Conservation (phyloP, 129 eudicot genomes). For the Chrysanthemum seticuspe region DNA sequence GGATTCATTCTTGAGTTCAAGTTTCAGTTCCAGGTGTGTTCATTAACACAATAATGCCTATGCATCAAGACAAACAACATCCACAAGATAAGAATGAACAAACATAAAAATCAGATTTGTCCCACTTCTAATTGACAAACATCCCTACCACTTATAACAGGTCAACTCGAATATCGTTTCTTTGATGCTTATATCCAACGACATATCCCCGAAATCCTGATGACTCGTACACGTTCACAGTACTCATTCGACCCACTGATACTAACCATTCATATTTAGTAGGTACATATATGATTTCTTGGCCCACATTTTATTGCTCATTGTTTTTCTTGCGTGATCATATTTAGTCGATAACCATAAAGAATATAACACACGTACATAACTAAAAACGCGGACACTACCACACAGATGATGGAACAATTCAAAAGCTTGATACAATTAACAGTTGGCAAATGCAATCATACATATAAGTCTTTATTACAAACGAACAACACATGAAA, state of each 20-base stretch:
- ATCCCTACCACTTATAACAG: constrained; percentile 27
- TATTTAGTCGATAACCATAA: constrained; percentile 9
- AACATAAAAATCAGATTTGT: constrained; percentile 21
- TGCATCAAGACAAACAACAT: constrained; percentile 26
- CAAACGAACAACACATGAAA: background rate
- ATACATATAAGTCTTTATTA: no score
- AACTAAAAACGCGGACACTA: background rate
- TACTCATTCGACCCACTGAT: constrained; percentile 21
- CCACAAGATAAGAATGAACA: constrained; percentile 28
- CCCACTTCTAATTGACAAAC: constrained; percentile 23
- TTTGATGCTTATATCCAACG: background rate
- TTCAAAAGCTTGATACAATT: background rate
- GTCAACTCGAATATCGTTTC: constrained; percentile 13
- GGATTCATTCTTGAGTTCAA: background rate
- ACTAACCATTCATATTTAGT: constrained; percentile 19
- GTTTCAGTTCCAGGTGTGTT: constrained; percentile 23
- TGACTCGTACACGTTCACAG: constrained; percentile 9
- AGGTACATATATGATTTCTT: background rate
- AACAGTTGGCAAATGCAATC: background rate
- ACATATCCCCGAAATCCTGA: constrained; percentile 31
- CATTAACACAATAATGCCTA: constrained; percentile 27
- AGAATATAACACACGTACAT: constrained; percentile 3
- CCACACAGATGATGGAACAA: background rate
- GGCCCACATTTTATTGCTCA: constrained; percentile 3
- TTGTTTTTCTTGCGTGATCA: background rate